Conservation (phyloP, 768 basidiomycete genomes). For the Podaxis sp. region DNA sequence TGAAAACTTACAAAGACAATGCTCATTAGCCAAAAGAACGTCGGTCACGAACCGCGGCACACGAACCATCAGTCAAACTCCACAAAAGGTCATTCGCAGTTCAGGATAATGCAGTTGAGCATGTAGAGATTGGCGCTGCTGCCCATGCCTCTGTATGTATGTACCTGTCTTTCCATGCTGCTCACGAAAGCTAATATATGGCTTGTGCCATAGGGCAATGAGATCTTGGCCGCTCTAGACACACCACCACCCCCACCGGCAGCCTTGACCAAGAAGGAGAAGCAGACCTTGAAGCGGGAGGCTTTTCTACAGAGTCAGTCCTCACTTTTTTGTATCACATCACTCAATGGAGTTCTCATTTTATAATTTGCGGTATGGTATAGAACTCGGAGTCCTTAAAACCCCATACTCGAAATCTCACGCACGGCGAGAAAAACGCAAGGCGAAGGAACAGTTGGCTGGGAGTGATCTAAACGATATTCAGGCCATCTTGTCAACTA, state of each 20-base stretch:
- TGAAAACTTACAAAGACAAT: neutral
- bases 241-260: conserved; percentile 8
- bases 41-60: conserved; percentile 43
- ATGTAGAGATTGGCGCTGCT: conserved; percentile 44
- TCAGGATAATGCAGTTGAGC: conserved; percentile 48
- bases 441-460: conserved; percentile 59
- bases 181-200: neutral
- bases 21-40: conserved; percentile 37
- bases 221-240: conserved; percentile 28
- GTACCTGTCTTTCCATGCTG: neutral
- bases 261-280: conserved; percentile 60
- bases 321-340: neutral
- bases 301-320: conserved; percentile 63
- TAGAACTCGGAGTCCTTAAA: conserved; percentile 44
- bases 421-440: conserved; percentile 66
- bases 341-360: neutral
- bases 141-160: conserved; percentile 41
- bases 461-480: conserved; percentile 48
- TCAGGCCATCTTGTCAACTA: conserved; percentile 51
- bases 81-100: conserved; percentile 49
- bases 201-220: conserved; percentile 14
- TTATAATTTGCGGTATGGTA: neutral
- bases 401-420: conserved; percentile 74
- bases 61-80: conserved; percentile 53
- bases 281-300: conserved; percentile 63